Evolutionary conservation across 2,329 filamentous ascomycete genomes (phyloP), one percentile per base, ranked within the genome.

Genomic region (Aureobasidium sp.): DNA sequence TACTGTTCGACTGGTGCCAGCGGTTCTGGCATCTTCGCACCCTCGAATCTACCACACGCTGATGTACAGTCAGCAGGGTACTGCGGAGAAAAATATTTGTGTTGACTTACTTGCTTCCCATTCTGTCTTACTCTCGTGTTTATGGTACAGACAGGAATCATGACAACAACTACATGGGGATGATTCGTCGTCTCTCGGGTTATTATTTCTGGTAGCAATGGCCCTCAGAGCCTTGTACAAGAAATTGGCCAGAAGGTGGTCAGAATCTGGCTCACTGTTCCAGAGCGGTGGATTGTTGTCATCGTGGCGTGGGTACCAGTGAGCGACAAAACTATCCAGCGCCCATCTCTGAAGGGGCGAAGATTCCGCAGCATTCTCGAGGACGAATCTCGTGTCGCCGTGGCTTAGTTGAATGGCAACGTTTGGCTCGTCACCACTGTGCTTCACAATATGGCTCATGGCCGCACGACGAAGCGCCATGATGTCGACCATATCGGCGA

Each of bases 71-170:
- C n/a, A n/a, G n/a, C n/a, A n/a, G n/a, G n/a, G n/a, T n/a, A n/a
- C n/a, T n/a, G n/a, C n/a, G n/a, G n/a, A n/a, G n/a, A n/a, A n/a
- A n/a, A n/a, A n/a, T n/a, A n/a, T n/a, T n/a, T n/a, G n/a, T n/a
- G n/a, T n/a, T n/a, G n/a, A n/a, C n/a, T n/a, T n/a, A n/a, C n/a
- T n/a, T n/a, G n/a, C n/a, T n/a, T n/a, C n/a, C n/a, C n/a, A n/a
- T n/a, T n/a, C n/a, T n/a, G n/a, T n/a, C n/a, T n/a, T 11, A 24
- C 47, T 44, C 37, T 60, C 57, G 9, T 60, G 57, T n/a, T 60
- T 45, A n/a, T 60, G 57, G 24, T 49, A 60, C 17, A 12, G 44
- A 24, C 57, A 60, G 8, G 11, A 5, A 22, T 52, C 8, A 11
- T 11, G 3, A 24, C 33, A 33, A 17, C 47, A 52, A 1, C 27